phyloP scores from a whole-genome alignment of 352 stramenopile genomes.

The Phytophthora citrophthora region DNA sequence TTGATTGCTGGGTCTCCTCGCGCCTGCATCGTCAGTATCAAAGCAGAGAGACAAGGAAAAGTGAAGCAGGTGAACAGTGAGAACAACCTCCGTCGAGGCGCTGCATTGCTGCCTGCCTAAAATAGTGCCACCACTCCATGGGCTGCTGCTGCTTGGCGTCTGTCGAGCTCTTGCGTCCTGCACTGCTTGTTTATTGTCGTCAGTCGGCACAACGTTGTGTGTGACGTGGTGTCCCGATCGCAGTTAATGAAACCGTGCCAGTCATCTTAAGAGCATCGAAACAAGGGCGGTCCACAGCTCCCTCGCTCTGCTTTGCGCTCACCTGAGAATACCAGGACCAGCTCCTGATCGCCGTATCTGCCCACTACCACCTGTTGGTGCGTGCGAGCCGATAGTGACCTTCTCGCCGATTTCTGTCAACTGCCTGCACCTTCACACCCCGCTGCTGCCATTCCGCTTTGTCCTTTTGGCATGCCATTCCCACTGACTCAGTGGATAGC shows the following conservation, averaged over 20 bases:
- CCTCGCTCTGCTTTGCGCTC: slow-evolving; percentile 13
- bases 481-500: slow-evolving; percentile 10
- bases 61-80: slow-evolving; percentile 22
- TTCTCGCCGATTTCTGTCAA: slow-evolving; percentile 20
- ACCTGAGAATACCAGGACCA: slow-evolving; percentile 2
- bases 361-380: slow-evolving; percentile 8
- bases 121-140: slow-evolving; percentile 36
- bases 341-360: slow-evolving; percentile 18
- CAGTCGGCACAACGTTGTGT: slow-evolving; percentile 5
- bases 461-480: slow-evolving; percentile 14
- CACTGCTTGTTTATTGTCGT: slow-evolving; percentile 29
- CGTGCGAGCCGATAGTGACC: slow-evolving; percentile 10
- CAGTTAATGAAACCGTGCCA: slow-evolving; percentile 21
- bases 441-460: slow-evolving; percentile 22
- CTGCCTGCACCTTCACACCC: slow-evolving; percentile 19
- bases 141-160: slow-evolving; percentile 17
- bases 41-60: slow-evolving; percentile 13
- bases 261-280: slow-evolving; percentile 20
- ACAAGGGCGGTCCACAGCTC: slow-evolving; percentile 10
- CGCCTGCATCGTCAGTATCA: slow-evolving; percentile 26
- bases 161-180: slow-evolving; percentile 28
- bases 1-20: slow-evolving; percentile 74
- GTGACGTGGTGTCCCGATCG: slow-evolving; percentile 8
- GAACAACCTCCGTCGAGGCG: slow-evolving; percentile 31
- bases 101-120: slow-evolving; percentile 43